A percentile compares a stretch with the other conserved stretches of the same genome.
Evolutionary conservation across 1,284 basidiomycete genomes (phyloP).

Genomic region (Cryptococcus sp.): DNA sequence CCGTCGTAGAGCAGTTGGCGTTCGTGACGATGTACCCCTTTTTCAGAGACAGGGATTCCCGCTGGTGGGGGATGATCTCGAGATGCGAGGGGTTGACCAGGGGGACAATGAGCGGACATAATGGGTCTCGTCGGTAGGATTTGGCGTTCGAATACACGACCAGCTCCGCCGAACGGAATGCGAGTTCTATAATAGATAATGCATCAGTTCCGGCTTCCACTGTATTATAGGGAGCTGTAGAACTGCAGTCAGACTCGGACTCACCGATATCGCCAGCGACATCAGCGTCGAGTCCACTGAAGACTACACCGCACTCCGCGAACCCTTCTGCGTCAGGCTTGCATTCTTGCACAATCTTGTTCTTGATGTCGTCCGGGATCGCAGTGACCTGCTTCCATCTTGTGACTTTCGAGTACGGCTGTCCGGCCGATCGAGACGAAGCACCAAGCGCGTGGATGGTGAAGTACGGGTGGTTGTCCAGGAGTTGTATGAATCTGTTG

Average conservation of each 20-base stretch:
- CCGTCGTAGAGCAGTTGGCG: conserved; percentile 98
- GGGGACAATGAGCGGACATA: conserved; percentile 96
- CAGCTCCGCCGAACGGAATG: conserved; percentile 84
- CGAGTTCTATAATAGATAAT: conserved; percentile 63
- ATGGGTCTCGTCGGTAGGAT: conserved; percentile 89
- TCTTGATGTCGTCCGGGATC: conserved; percentile 69
- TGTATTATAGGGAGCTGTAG: no score
- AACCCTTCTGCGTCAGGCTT: conserved; percentile 67
- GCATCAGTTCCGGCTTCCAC: neutral
- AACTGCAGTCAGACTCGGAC: conserved; percentile 35
- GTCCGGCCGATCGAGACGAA: conserved; percentile 83
- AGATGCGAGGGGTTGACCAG: conserved; percentile 91
- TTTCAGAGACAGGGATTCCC: conserved; percentile 64
- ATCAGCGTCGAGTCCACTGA: conserved; percentile 92
- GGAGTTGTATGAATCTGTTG: conserved; percentile 76
- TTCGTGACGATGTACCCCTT: conserved; percentile 98
- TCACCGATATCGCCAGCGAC: conserved; percentile 92
- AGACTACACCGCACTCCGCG: conserved; percentile 80
- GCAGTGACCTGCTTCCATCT: conserved; percentile 88
- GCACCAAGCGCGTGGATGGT: conserved; percentile 84
- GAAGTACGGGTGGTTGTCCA: conserved; percentile 90
- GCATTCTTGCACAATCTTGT: conserved; percentile 78
- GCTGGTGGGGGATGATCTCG: conserved; percentile 81
- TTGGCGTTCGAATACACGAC: conserved; percentile 98
- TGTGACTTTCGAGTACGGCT: conserved; percentile 73